Evolutionary conservation across 1,284 basidiomycete species (phyloP).

Genomic region (Coriolopsis trogii): DNA sequence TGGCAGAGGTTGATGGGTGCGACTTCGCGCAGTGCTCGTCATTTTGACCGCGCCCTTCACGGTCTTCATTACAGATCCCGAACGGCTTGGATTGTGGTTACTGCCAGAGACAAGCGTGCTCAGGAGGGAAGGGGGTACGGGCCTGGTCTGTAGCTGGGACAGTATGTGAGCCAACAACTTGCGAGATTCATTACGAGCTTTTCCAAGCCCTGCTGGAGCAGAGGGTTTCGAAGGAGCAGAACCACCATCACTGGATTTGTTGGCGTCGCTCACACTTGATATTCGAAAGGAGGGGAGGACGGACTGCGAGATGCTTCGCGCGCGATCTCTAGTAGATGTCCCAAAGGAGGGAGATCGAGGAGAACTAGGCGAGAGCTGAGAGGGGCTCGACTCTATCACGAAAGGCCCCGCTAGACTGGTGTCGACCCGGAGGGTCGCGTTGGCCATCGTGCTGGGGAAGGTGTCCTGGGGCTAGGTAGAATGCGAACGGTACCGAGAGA

Average conservation of each 20-base stretch:
- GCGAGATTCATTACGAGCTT: constrained; percentile 55
- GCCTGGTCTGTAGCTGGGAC: constrained; percentile 54
- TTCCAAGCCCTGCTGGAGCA: constrained; percentile 34
- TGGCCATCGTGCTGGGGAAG: constrained; percentile 2
- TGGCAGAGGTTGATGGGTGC: constrained; percentile 17
- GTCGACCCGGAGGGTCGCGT: constrained; percentile 29
- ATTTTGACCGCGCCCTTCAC: constrained; percentile 49
- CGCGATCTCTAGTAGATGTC: constrained; percentile 24
- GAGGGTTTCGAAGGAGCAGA: background rate
- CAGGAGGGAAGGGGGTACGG: constrained; percentile 52
- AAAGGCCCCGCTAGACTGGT: constrained; percentile 21
- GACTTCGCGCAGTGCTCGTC: constrained; percentile 30
- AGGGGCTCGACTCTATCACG: constrained; percentile 8
- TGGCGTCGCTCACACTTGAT: constrained; percentile 35
- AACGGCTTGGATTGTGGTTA: constrained; percentile 33
- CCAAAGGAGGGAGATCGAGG: constrained; percentile 14
- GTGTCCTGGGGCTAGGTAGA: background rate
- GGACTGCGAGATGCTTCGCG: constrained; percentile 32
- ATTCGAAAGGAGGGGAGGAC: constrained; percentile 36
- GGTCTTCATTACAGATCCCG: constrained; percentile 46
- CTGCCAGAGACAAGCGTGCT: constrained; percentile 37
- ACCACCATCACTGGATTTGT: constrained; percentile 19
- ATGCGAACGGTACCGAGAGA: background rate
- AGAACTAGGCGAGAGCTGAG: constrained; percentile 6
- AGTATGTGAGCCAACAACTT: constrained; percentile 64